Base-by-base conservation (phyloP, 1,139 yeast species). In the Entelexis paramagnoliae region DNA sequence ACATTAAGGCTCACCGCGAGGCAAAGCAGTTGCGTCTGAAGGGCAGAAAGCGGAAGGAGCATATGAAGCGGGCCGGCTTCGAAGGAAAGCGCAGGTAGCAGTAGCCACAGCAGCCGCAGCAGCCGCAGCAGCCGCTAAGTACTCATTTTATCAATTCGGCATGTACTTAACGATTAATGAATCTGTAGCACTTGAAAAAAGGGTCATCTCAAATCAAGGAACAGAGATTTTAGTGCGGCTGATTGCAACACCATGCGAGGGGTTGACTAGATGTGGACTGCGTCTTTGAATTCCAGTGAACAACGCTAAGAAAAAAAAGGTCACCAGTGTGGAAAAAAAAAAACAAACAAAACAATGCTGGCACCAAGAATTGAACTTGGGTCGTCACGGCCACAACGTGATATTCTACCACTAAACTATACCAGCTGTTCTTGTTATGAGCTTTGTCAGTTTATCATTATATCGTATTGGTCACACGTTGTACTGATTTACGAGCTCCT, bases 1-100 rank as follows among this genome's bases (percentile, higher is more conserved):
- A 91, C 63, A 73, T 91, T 67, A 80, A 82, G 65, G 78, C 85
- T 41, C 78, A 95, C 68, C 80, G 77, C 63, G 94, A 83, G 39
- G 81, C 83, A 65, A 87, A 83, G 69, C 89, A 80, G 42, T 43
- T 48, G 50, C 60, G 59, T 36, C 52, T 58, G 55, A 59, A 62
- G 52, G 91, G 81, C 40, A 53, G 47, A 50, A 62, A 60, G 49
- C 49, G 58, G 29, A 54, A 42, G 47, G 51, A 48, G 30, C 58
- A 55, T 38, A 55, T 55, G 58, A 55, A 55, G 43, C 42, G 40
- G 24, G 57, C 54, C 13, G 46, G 46, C 19, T 42, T 42, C 30
- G 46, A 42, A 17, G 46, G 46, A 10, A 30, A 30, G 14, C 46
- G 32, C 29, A 14, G 46, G 36, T 42, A 42, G 44, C 19, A 20